Evolutionary conservation across 106 monocot species (phyloP).

Genomic region (Dendrobium chrysotoxum): DNA sequence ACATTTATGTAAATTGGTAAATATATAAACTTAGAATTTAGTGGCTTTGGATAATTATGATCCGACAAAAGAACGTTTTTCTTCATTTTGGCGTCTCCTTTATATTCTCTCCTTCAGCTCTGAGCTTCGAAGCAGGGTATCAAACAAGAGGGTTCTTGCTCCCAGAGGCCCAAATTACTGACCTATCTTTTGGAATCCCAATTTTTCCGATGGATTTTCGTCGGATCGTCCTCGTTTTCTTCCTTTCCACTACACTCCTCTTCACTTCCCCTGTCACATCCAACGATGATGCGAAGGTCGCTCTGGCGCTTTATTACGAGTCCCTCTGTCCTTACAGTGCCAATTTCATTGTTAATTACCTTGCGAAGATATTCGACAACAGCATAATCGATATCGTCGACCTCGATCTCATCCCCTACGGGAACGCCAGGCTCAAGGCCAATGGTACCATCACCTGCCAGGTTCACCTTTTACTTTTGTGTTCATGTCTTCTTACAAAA

Average conservation of each 20-base stretch:
- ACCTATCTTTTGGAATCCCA: background rate
- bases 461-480: slow-evolving; percentile 25
- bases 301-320: slow-evolving; percentile 80
- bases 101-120: too few relatives aligned
- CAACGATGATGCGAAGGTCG: slow-evolving; percentile 32
- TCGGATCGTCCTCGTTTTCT: slow-evolving; percentile 11
- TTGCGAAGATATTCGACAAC: slow-evolving; percentile 58
- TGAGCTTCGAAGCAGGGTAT: too few relatives aligned
- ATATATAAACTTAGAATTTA: too few relatives aligned
- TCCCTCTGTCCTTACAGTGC: slow-evolving; percentile 82
- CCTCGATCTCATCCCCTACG: slow-evolving; percentile 85
- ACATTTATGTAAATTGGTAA: too few relatives aligned
- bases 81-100: too few relatives aligned
- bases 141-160: background rate
- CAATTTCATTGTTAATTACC: slow-evolving; percentile 71
- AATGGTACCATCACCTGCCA: slow-evolving; percentile 80
- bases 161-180: background rate
- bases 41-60: too few relatives aligned
- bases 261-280: slow-evolving; percentile 1
- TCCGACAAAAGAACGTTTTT: too few relatives aligned
- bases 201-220: background rate
- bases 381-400: slow-evolving; percentile 66
- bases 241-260: slow-evolving; percentile 13
- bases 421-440: slow-evolving; percentile 59
- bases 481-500: background rate